phyloP scores from a whole-genome alignment of 192 early-diverging fungal species.

The Geosiphon pyriformis region DNA sequence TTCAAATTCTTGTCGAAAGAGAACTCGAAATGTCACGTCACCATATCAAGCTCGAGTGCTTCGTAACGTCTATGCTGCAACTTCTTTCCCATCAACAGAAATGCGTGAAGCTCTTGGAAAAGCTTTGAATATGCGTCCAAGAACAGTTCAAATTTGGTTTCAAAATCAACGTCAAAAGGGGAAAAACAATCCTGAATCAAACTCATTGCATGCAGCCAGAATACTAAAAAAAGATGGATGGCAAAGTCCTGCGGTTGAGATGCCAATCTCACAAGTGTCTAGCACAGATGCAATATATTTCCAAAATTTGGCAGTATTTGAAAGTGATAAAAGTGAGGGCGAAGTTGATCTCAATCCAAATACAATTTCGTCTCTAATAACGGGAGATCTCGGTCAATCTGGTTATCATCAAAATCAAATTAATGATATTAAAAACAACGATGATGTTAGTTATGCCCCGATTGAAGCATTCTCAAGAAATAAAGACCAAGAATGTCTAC shows the following conservation, averaged over 20 bases:
- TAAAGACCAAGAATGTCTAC: not conserved
- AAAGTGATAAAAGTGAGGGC: too few relatives aligned
- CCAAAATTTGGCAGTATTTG: not conserved
- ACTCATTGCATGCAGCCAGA: not conserved
- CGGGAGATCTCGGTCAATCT: not conserved
- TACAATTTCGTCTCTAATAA: not conserved
- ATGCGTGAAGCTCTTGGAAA: slow-evolving; percentile 63
- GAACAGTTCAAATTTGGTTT: slow-evolving; percentile 90
- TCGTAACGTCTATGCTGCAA: slow-evolving; percentile 55
- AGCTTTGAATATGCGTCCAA: slow-evolving; percentile 70
- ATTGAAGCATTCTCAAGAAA: not conserved
- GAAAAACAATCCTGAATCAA: slow-evolving; percentile 35
- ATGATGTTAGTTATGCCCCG: not conserved
- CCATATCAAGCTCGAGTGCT: slow-evolving; percentile 55
- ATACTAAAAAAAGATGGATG: not conserved
- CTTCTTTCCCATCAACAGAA: slow-evolving; percentile 72
- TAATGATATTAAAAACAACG: not conserved
- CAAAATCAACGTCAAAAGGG: slow-evolving; percentile 82
- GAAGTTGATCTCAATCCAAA: not conserved
- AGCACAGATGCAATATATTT: not conserved
- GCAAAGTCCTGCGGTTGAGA: not conserved
- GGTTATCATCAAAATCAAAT: not conserved
- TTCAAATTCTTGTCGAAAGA: slow-evolving; percentile 15
- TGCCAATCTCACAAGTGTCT: not conserved
- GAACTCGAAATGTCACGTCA: slow-evolving; percentile 52